Evolutionary conservation across 805 yeast species (phyloP), one percentile per base, ranked within the genome.

Genomic region (Metschnikowia kofuensis): DNA sequence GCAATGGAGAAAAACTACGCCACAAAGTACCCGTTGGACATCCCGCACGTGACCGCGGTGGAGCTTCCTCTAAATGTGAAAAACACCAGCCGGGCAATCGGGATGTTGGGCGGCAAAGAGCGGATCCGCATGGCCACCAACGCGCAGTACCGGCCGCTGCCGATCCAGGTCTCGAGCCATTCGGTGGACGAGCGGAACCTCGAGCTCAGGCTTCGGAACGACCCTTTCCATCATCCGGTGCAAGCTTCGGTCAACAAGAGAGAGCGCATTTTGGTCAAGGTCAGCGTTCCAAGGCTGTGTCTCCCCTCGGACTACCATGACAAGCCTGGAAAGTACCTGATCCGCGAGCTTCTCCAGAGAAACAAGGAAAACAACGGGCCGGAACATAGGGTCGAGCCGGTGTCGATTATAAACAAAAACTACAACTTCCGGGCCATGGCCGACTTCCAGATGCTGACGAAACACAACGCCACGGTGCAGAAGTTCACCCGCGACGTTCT

Each of bases 401-500:
- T 79, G 5, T 90, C 85, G 0, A 77, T 89, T 15, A 73, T 89
- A 15, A 81, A 82, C 57, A 77, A 81, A 49, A 85, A 84, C 14
- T 84, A 83, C 60, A 78, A 86, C 53, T 92, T 92, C 64, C 78
- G 96, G 56, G 89, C 87, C 54, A 80, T 90, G 76, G 84, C 92
- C 0, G 98, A 91, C 66, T 92, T 89, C 64, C 98, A 94, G 64
- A 78, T 80, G 54, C 70, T 79, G 31, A 79, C 89, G 11, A 77
- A 76, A 43, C 76, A 79, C 56, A 84, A 85, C 12, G 63, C 54
- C 2, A 49, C 61, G 27, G 64, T 47, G 51, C 65, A 70, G 50
- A 65, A 62, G 12, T 68, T 66, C 55, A 63, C 64, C 40, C 44
- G 52, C 6, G 49, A 59, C 6, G 57, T 67, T 12, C 51, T 68